Conservation (phyloP, 2,329 filamentous ascomycete genomes). For the Fusarium udum region DNA sequence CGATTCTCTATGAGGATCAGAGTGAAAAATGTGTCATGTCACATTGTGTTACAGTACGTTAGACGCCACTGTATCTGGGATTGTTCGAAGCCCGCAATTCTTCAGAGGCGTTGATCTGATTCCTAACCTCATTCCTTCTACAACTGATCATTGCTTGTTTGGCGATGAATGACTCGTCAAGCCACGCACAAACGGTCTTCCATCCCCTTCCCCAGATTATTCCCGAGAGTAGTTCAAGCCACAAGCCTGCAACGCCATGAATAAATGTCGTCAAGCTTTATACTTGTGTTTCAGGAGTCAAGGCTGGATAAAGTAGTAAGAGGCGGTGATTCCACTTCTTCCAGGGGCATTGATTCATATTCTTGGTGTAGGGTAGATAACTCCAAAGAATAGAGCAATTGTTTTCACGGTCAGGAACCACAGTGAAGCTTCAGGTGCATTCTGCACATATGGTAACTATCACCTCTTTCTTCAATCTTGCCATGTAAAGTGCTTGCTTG, state of each 20-base stretch:
- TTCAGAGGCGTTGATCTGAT: not conserved
- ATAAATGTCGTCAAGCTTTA: slow-evolving; percentile 11
- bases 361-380: slow-evolving; percentile 11
- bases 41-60: too few species aligned
- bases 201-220: not conserved
- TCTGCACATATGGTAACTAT: not conserved
- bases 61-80: not conserved
- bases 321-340: slow-evolving; percentile 18
- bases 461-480: not conserved
- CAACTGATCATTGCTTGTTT: not conserved
- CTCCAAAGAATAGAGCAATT: not conserved
- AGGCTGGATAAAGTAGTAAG: not conserved
- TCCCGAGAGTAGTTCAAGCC: not conserved
- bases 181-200: slow-evolving; percentile 2
- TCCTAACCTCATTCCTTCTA: not conserved
- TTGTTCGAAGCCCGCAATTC: not conserved
- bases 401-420: not conserved
- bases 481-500: not conserved
- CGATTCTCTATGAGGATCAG: not conserved
- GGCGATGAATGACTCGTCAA: slow-evolving; percentile 25
- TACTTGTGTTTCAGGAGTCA: slow-evolving; percentile 17
- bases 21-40: not conserved
- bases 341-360: too few species aligned
- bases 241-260: not conserved
- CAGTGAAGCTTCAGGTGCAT: not conserved